Evolutionary conservation across 1,139 yeast species (phyloP), one percentile per base, ranked within the genome.

Genomic region (Candida tropicalis): DNA sequence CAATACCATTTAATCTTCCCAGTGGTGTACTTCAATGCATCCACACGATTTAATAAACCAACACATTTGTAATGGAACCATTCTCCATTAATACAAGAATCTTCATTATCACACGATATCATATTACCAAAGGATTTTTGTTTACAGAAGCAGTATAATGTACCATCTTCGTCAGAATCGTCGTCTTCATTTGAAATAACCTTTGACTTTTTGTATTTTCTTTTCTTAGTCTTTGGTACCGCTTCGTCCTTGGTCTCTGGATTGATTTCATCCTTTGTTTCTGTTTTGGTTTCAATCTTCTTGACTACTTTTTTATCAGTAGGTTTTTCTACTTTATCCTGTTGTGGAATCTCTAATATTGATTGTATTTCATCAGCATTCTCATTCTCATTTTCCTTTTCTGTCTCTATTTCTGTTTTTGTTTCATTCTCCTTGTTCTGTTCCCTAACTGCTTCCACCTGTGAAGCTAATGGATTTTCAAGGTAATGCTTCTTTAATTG

Each of bases 1-100:
- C 79, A 73, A 46, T 57, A 73, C 79, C 79, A 73, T 47, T 63
- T 65, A 22, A 58, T 53, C 40, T 64, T 63, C 2, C 74, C 73
- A 4, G 67, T 60, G 13, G 72, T 56, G 44, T 56, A 70, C 50
- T 68, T 66, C 40, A 66, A 49, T 2, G 75, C 76, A 22, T 69
- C 75, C 1, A 68, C 76, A 39, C 70, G 50, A 44, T 65, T 70
- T 28, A 65, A 55, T 29, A 73, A 56, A 2, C 77, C 77, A 25
- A 73, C 78, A 52, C 79, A 73, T 48, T 72, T 73, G 54, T 72
- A 73, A 48, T 73, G 79, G 42, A 73, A 73, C 79, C 79, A 73
- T 41, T 71, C 78, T 2, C 79, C 79, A 48, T 73, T 72, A 15
- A 71, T 70, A 54, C 79, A 73, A 4, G 64, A 53, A 1, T 51